Evolutionary conservation across 2,329 filamentous ascomycete genomes (phyloP).

Genomic region (Colletotrichum camelliae): DNA sequence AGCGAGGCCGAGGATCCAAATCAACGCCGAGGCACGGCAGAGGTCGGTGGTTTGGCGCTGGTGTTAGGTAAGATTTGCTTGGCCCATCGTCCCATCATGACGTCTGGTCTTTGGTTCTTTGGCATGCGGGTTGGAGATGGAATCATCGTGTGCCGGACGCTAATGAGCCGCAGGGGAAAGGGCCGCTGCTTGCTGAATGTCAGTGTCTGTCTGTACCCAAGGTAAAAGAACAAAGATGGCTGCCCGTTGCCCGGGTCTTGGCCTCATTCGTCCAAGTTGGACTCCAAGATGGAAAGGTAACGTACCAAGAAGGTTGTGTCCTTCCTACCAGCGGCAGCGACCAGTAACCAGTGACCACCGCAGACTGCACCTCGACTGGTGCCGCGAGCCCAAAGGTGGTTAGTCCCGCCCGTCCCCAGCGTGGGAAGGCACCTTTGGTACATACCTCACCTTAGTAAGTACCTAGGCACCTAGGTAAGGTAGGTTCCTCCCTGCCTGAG

Average conservation of each 20-base stretch:
- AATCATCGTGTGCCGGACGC: neutral
- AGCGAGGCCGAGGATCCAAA: neutral
- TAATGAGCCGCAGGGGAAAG: neutral
- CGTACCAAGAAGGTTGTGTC: neutral
- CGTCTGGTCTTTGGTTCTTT: neutral
- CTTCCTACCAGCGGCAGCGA: neutral
- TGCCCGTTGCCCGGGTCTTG: neutral
- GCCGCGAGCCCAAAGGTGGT: neutral
- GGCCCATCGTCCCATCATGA: slow-evolving; percentile 9
- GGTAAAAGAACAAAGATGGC: neutral
- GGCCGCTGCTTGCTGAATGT: neutral
- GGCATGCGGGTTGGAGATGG: neutral
- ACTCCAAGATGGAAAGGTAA: neutral
- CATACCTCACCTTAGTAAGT: neutral
- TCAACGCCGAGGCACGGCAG: neutral
- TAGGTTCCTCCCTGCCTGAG: neutral
- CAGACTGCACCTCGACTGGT: neutral
- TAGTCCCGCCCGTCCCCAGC: neutral
- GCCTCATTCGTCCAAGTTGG: neutral
- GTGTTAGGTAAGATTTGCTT: slow-evolving; percentile 4
- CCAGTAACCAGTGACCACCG: neutral
- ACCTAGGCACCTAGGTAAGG: neutral
- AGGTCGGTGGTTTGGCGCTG: neutral
- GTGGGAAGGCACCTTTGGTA: neutral
- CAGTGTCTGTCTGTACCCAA: neutral